A percentile compares a stretch with the other conserved stretches of the same genome.
Conservation (phyloP, 352 stramenopile genomes). For the Phytophthora hybrid region DNA sequence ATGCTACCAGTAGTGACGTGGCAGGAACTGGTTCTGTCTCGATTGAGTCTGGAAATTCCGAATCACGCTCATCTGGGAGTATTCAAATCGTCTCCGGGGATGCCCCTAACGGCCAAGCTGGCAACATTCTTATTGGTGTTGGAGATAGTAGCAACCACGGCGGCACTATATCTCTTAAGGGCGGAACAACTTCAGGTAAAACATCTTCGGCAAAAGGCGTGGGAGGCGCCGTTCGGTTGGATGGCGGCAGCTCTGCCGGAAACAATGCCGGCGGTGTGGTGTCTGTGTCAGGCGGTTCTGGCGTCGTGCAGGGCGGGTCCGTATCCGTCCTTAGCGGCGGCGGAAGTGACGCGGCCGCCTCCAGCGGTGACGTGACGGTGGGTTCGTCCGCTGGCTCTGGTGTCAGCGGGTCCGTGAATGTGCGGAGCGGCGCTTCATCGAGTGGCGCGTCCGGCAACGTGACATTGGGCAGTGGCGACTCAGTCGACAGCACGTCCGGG, state of each 20-base stretch:
- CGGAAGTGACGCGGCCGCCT: constrained; percentile 14
- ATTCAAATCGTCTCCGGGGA: constrained; percentile 38
- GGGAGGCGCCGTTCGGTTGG: constrained; percentile 24
- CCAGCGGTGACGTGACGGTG: constrained; percentile 8
- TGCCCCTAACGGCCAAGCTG: constrained; percentile 31
- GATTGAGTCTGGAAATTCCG: constrained; percentile 28
- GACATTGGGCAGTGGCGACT: constrained; percentile 27
- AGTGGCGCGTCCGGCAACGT: constrained; percentile 24
- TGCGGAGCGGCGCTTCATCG: constrained; percentile 18
- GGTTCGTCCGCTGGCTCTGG: constrained; percentile 3
- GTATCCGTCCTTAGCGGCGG: constrained; percentile 14
- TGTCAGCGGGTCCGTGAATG: not conserved
- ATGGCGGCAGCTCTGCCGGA: constrained; percentile 22
- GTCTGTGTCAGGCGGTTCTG: constrained; percentile 17
- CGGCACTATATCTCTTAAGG: constrained; percentile 38
- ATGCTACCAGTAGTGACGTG: constrained; percentile 19
- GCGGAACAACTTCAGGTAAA: constrained; percentile 23
- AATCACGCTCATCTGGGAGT: constrained; percentile 30
- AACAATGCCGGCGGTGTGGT: constrained; percentile 20
- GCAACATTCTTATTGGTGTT: constrained; percentile 37
- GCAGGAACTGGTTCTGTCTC: constrained; percentile 37
- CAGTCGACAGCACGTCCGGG: constrained; percentile 19
- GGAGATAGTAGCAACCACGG: constrained; percentile 32
- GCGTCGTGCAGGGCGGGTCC: not conserved
- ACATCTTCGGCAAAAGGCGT: constrained; percentile 11